Evolutionary conservation across 176 grass and related monocot species (phyloP).

Genomic region (Thalia dealbata): DNA sequence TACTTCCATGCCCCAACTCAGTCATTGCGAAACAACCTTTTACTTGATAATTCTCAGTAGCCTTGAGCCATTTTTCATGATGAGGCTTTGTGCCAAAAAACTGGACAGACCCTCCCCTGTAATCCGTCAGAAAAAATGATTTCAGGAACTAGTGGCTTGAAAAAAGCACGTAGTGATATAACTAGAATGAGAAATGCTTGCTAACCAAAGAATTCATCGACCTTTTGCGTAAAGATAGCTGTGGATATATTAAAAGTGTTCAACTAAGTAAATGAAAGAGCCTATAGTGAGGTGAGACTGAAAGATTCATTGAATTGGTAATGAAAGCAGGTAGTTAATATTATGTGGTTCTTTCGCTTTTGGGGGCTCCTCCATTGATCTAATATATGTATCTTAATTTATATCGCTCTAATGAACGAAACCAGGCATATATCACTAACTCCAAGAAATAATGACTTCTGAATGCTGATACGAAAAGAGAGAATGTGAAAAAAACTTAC

Average conservation of each 20-base stretch:
- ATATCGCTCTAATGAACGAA: too few species aligned
- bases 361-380: not conserved
- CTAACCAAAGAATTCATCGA: not conserved
- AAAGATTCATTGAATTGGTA: not conserved
- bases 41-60: slow-evolving; percentile 80
- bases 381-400: not conserved
- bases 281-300: not conserved
- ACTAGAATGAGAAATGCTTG: not conserved
- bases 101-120: slow-evolving; percentile 75
- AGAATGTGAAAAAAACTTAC: too few species aligned
- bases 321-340: not conserved
- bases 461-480: too few species aligned
- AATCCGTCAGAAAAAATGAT: slow-evolving; percentile 18
- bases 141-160: not conserved
- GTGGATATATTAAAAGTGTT: not conserved
- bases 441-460: too few species aligned
- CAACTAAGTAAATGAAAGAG: not conserved
- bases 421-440: too few species aligned
- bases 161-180: not conserved
- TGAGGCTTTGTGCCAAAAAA: slow-evolving; percentile 93
- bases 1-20: slow-evolving; percentile 96
- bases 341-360: not conserved
- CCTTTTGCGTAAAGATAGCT: not conserved
- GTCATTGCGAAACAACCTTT: slow-evolving; percentile 99
- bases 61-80: slow-evolving; percentile 86